Conservation (phyloP, 495 filamentous ascomycete genomes). For the Aspergillus cristatus region DNA sequence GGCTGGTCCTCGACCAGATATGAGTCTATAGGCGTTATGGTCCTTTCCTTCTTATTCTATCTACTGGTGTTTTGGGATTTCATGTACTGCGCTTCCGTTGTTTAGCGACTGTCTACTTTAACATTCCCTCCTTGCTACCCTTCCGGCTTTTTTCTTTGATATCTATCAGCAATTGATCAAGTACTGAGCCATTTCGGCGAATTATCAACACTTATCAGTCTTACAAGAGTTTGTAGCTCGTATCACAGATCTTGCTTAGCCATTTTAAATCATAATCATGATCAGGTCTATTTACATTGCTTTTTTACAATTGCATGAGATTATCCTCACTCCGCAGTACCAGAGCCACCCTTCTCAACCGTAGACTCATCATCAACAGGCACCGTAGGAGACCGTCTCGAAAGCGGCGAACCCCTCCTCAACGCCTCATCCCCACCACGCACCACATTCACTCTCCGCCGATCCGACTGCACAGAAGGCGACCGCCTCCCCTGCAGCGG, state of each 20-base stretch:
- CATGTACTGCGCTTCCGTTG: neutral
- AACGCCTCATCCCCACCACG: conserved; percentile 12
- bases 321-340: conserved; percentile 5
- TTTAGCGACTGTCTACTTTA: conserved; percentile 1
- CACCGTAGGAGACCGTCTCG: conserved; percentile 12
- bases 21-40: conserved; percentile 3
- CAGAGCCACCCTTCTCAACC: conserved; percentile 8
- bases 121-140: too few species aligned
- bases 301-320: neutral
- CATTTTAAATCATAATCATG: too few species aligned
- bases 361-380: conserved; percentile 6
- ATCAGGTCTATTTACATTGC: neutral
- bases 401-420: conserved; percentile 19
- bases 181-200: too few species aligned
- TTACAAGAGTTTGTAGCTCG: too few species aligned
- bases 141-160: neutral
- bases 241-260: too few species aligned
- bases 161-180: neutral
- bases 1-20: conserved; percentile 7
- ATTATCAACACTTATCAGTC: too few species aligned
- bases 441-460: conserved; percentile 12
- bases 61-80: neutral
- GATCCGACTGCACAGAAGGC: conserved; percentile 11
- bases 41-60: conserved; percentile 1
- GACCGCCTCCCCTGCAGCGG: conserved; percentile 13